A percentile compares a stretch with the other conserved stretches of the same genome.
Conservation (phyloP, 257 asterid species). For the Solanum virginianum region DNA sequence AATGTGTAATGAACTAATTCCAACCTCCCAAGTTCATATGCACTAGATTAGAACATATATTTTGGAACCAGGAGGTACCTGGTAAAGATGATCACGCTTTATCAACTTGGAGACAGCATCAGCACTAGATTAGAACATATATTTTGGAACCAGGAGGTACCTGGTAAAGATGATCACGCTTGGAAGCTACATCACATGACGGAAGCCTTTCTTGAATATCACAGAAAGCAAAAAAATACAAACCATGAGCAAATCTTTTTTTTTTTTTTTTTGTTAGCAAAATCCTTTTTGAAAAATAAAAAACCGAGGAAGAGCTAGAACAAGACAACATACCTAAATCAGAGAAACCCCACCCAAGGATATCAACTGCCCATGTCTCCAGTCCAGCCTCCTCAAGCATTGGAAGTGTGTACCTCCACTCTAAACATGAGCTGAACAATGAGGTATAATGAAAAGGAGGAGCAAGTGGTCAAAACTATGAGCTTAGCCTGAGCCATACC, state of each 20-base stretch:
- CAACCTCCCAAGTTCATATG: not conserved
- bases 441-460: not conserved
- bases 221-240: not conserved
- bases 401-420: conserved; percentile 67
- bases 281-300: not conserved
- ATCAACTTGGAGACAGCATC: too few relatives aligned
- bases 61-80: not conserved
- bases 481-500: conserved; percentile 13
- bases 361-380: conserved; percentile 77
- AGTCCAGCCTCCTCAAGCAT: conserved; percentile 63
- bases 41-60: not conserved
- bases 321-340: conserved; percentile 36
- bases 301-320: not conserved
- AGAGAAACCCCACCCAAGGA: conserved; percentile 93
- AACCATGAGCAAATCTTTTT: not conserved
- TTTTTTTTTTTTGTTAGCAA: not conserved
- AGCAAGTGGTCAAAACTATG: not conserved
- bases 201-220: conserved; percentile 38
- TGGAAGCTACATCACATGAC: conserved; percentile 60
- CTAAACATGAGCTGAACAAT: conserved; percentile 60
- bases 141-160: not conserved
- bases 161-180: conserved; percentile 50
- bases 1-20: not conserved
- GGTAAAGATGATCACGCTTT: conserved; percentile 58
- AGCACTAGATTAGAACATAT: not conserved